Evolutionary conservation across 306 rosid species (phyloP), one percentile per base, ranked within the genome.

Genomic region (Pyrus bretschneideri): DNA sequence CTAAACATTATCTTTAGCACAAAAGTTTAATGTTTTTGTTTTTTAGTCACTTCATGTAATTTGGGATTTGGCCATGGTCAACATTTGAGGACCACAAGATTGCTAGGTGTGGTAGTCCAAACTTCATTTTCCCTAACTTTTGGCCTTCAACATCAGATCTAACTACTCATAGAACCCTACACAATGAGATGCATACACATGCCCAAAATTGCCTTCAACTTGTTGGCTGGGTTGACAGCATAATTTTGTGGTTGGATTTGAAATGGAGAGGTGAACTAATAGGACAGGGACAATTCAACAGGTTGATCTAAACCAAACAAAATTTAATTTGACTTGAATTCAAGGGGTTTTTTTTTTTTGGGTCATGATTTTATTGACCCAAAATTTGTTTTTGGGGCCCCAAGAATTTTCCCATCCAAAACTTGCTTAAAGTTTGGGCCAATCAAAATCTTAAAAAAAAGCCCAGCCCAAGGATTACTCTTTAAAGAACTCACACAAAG

Each of bases 61-160:
- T 46, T 31, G 64, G 57, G 40, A 18, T n/a, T 35, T 29, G 70
- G 6, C 65, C 11, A 55, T 30, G 46, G 19, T 29, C 5, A 45
- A 69, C 55, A 21, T 44, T 38, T 15, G 40, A 42, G 61, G 69
- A 76, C 74, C 74, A 29, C 74, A 58, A 61, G 49, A 31, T 27
- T 67, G 59, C 27, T 27, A 45, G 55, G 71, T 55, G 35, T 63
- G 72, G 13, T 44, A 23, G n/a, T 51, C 69, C 65, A 31, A 78
- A 29, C 81, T 31, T 78, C 31, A 70, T 5, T 9, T 17, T 11
- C 4, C 70, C 55, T n/a, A 69, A 61, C 30, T 70, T 46, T 31
- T 27, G 31, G 75, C 63, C 76, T 78, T 49, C 76, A 49, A 71
- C 49, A 35, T 62, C 18, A 33, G 35, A 78, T 19, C 27, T 46